Percentiles rank a stretch among this genome's conserved stretches.
phyloP scores from a whole-genome alignment of 257 asterid species.

The Przewalskia tangutica region DNA sequence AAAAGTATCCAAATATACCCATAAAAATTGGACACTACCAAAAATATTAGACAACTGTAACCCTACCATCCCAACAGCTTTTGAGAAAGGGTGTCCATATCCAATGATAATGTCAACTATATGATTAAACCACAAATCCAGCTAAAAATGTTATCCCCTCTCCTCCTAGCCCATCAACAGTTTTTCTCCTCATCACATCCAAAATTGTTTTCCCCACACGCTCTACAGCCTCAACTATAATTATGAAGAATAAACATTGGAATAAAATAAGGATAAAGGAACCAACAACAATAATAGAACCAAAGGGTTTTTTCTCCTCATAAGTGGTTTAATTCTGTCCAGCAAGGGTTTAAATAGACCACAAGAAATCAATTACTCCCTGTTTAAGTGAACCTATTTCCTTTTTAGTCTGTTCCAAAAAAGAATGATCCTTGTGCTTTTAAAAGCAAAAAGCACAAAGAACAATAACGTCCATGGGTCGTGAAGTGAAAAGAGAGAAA shows the following conservation, averaged over 20 bases:
- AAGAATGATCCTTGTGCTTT: neutral
- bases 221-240: constrained; percentile 12
- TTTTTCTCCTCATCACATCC: constrained; percentile 1
- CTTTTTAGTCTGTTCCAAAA: neutral
- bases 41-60: neutral
- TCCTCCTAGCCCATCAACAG: neutral
- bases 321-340: neutral
- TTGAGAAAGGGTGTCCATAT: neutral
- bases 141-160: neutral
- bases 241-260: neutral
- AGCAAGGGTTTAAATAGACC: neutral
- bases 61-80: constrained; percentile 13
- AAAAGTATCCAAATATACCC: neutral
- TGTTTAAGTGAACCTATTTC: neutral
- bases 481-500: neutral
- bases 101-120: constrained; percentile 2
- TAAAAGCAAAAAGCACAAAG: neutral
- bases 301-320: neutral
- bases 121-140: neutral
- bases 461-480: neutral
- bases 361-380: neutral
- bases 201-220: constrained; percentile 12
- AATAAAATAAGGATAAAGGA: neutral
- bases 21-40: neutral
- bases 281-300: constrained; percentile 5